phyloP scores from a whole-genome alignment of 371 early-diverging fungal genomes.

The Syncephalis fuscata region DNA sequence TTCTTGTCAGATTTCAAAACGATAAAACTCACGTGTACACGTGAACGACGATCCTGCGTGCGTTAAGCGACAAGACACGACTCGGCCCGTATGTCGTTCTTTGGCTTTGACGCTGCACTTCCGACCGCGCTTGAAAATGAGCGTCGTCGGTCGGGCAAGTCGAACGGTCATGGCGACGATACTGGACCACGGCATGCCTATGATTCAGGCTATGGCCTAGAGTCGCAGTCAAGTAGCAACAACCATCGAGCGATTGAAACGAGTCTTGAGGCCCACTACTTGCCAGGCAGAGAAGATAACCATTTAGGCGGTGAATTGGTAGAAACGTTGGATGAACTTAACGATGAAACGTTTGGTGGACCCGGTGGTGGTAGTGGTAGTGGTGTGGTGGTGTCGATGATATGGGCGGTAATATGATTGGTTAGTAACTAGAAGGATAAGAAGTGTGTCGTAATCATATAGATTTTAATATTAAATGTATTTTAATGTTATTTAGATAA shows the following conservation, averaged over 20 bases:
- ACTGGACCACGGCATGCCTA: too few relatives aligned
- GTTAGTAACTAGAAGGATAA: too few relatives aligned
- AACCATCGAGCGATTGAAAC: too few relatives aligned
- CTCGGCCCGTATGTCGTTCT: slow-evolving; percentile 10
- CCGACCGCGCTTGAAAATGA: slow-evolving; percentile 11
- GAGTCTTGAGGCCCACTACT: slow-evolving; percentile 19
- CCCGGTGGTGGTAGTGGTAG: too few relatives aligned
- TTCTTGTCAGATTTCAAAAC: too few relatives aligned
- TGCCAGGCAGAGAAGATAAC: slow-evolving; percentile 26
- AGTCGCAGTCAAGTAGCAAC: too few relatives aligned
- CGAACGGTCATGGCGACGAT: not conserved
- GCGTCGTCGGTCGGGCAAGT: not conserved
- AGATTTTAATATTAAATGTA: not conserved
- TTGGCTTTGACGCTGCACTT: slow-evolving; percentile 37
- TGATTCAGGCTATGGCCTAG: too few relatives aligned
- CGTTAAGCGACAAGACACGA: too few relatives aligned
- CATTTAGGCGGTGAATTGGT: slow-evolving; percentile 27
- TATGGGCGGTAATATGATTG: slow-evolving; percentile 3
- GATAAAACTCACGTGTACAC: too few relatives aligned
- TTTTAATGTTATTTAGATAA: slow-evolving; percentile 4
- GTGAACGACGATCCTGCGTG: too few relatives aligned
- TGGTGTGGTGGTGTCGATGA: slow-evolving; percentile 14
- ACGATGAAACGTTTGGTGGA: slow-evolving; percentile 82
- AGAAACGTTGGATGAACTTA: slow-evolving; percentile 60
- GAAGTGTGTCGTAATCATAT: not conserved